Conservation (phyloP, 1,284 basidiomycete genomes). For the Cutaneotrichosporon sp. region DNA sequence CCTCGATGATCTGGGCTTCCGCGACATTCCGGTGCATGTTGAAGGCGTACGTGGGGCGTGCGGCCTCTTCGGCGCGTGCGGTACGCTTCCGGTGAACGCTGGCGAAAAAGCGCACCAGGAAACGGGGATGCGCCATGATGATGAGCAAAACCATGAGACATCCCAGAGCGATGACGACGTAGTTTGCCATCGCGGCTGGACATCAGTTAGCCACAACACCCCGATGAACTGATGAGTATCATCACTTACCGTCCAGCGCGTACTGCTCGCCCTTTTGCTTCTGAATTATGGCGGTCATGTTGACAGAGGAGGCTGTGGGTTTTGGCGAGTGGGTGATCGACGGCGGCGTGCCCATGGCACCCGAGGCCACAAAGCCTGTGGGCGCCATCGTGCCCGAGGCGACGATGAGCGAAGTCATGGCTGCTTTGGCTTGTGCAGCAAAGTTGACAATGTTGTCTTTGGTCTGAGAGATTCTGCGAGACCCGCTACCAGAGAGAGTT, state of each 20-base stretch:
- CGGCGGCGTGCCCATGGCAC: background rate
- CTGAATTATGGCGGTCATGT: conserved; percentile 1
- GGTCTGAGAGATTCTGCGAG: too few species aligned
- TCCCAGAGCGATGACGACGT: conserved; percentile 27
- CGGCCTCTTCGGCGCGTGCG: background rate
- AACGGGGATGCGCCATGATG: conserved; percentile 35
- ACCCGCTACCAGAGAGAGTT: too few species aligned
- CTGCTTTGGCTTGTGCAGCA: background rate
- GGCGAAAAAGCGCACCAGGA: conserved; percentile 41
- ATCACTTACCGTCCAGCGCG: background rate
- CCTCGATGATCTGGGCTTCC: background rate
- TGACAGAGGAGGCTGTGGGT: background rate
- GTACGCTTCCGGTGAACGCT: conserved; percentile 19
- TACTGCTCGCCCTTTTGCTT: background rate
- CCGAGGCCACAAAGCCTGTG: background rate
- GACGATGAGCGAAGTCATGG: background rate
- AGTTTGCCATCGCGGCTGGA: background rate
- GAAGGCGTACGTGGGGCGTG: conserved; percentile 9
- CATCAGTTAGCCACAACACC: background rate
- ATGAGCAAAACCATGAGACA: conserved; percentile 32
- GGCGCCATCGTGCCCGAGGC: background rate
- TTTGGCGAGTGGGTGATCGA: too few species aligned
- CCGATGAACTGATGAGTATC: too few species aligned
- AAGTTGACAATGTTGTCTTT: too few species aligned
- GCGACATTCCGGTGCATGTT: conserved; percentile 6